phyloP scores from a whole-genome alignment of 768 basidiomycete genomes.

The Krasilnikovozyma curviuscula region DNA sequence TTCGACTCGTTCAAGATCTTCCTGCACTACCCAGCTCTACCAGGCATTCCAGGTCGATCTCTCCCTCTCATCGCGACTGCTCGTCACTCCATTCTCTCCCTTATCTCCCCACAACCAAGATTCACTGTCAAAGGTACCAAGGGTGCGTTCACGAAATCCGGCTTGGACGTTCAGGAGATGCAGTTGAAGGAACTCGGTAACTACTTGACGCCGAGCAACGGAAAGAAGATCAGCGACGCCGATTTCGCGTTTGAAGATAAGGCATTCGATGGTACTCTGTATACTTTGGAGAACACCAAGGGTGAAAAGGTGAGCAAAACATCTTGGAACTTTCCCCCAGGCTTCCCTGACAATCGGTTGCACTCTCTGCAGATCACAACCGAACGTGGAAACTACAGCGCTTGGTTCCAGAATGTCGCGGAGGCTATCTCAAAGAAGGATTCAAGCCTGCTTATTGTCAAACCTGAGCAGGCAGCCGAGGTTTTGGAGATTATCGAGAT shows the following conservation, averaged over 20 bases:
- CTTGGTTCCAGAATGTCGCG: slow-evolving; percentile 42
- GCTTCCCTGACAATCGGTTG: slow-evolving; percentile 33
- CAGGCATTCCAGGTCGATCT: slow-evolving; percentile 1
- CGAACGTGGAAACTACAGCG: slow-evolving; percentile 1
- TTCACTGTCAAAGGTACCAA: slow-evolving; percentile 48
- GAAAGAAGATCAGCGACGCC: slow-evolving; percentile 19
- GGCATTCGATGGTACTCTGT: slow-evolving; percentile 42
- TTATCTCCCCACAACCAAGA: slow-evolving; percentile 44
- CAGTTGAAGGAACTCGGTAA: slow-evolving; percentile 42
- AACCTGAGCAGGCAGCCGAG: slow-evolving; percentile 50
- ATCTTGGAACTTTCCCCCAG: slow-evolving; percentile 15
- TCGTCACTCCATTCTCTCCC: slow-evolving; percentile 50
- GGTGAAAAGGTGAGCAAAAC: slow-evolving; percentile 30
- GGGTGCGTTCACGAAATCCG: slow-evolving; percentile 55
- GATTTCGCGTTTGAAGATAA: slow-evolving; percentile 38
- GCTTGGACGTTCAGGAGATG: slow-evolving; percentile 60
- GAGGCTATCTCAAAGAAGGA: slow-evolving; percentile 32
- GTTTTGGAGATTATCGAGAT: slow-evolving; percentile 64
- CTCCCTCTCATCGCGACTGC: slow-evolving; percentile 46
- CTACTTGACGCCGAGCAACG: slow-evolving; percentile 30
- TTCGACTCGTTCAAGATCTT: slow-evolving; percentile 28
- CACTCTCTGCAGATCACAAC: slow-evolving; percentile 35
- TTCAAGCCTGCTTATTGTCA: slow-evolving; percentile 39
- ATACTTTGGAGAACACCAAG: slow-evolving; percentile 31
- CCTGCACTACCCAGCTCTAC: slow-evolving; percentile 20